Evolutionary conservation across 176 grass and related monocot species (phyloP), one percentile per base, ranked within the genome.

Genomic region (Triticum turgidum): DNA sequence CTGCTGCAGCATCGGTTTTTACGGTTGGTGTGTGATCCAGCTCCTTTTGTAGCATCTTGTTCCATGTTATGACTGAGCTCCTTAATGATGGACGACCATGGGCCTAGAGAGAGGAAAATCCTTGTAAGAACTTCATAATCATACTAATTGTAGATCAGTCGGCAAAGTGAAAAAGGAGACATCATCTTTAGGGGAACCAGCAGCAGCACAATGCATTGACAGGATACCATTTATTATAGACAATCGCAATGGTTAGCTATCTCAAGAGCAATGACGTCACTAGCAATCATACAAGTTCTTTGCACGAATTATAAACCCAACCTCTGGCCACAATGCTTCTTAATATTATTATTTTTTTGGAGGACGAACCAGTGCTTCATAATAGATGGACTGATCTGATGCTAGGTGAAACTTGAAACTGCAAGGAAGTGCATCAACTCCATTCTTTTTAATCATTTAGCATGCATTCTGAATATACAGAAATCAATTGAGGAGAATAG

Each of bases 11-110:
- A 91, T 99, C 97, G 15, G 94, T 96, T 88, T 94, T 96, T 52
- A 99, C 92, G 0, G 90, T 89, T 62, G 97, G 97, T 41, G 86
- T 90, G 75, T 92, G 94, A 73, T 99, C 97, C 42, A 99, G 75
- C 84, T 99, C 97, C 89, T 92, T 94, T 44, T 94, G 97, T 72
- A 99, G 73, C 94, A 94, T 92, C 87, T 89, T 99, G 77, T 99
- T 99, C 97, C 97, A 99, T 76, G 94, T 51, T 86, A 92, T 86
- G 84, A 96, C 97, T 24, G 96, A 82, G 83, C 65, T 99, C 86
- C 89, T 94, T 45, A 96, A 82, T 75, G 97, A 94, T 24, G 97
- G 90, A 14, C 94, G 92, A 86, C 97, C 97, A 87, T 99, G 97
- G 78, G 94, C 92, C 97, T 99, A 80, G n/a, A 80, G 20, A 86